Evolutionary conservation across 805 yeast species (phyloP), one percentile per base, ranked within the genome.

Genomic region (Candida khao-thaluensis): DNA sequence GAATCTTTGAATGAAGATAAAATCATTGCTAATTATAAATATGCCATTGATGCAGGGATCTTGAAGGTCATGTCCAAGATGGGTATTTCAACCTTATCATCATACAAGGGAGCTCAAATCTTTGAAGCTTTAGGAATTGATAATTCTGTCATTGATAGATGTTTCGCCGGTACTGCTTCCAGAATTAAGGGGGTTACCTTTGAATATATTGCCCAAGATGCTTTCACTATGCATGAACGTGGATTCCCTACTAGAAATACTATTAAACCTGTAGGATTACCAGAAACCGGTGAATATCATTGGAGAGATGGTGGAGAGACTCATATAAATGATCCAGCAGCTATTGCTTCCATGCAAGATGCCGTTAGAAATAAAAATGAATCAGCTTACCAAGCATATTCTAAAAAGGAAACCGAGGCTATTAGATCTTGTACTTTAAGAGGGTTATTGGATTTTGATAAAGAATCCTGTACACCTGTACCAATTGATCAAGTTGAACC

Each of bases 291-390:
- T 65, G 98, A 93, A 62, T 93, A 89, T 59, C 95, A 93, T 66
- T 91, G 96, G 95, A 81, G 99, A 70, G 98, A 91, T 59, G 98
- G 98, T 57, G 99, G 98, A 50, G 95, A 88, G 56, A 82, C 91
- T 41, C 97, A 93, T 62, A 79, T 93, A 45, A 91, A 91, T 62
- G 95, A 88, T 49, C 99, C 99, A 11, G 76, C 85, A 23, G 96
- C 97, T 14, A 85, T 91, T 64, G 97, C 98, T 11, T 81, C 86
- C 44, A 77, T 91, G 58, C 99, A 93, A 68, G 98, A 91, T 62
- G 96, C 98, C n/a, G 99, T 93, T 35, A 80, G 95, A 58, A 91
- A 91, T 73, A 90, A 91, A 69, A 91, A 93, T 62, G 96, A 89
- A 63, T 76, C 76, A 57, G 96, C 98, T 1, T 91, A 88, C 67